Conservation (phyloP, 768 basidiomycete species). For the Amanita pseudoporphyria region DNA sequence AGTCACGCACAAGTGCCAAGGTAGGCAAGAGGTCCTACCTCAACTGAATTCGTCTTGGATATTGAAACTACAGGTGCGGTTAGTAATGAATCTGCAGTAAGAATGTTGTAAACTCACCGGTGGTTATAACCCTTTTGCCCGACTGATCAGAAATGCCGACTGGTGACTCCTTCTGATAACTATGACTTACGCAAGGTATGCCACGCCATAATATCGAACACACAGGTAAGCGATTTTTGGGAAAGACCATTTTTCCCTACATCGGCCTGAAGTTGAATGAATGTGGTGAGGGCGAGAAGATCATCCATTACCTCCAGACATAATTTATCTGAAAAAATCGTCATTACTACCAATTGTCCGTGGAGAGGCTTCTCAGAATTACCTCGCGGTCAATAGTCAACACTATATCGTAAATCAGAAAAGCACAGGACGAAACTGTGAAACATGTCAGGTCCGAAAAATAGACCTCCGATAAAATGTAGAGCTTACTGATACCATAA, state of each 20-base stretch:
- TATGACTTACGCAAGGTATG: constrained; percentile 1
- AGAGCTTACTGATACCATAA: neutral
- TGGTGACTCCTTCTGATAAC: no score
- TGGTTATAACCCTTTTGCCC: neutral
- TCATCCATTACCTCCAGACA: neutral
- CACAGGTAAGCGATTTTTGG: constrained; percentile 1
- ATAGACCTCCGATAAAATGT: neutral
- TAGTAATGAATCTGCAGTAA: neutral
- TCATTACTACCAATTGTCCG: neutral
- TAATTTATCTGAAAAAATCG: neutral
- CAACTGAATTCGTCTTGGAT: neutral
- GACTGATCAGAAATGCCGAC: neutral
- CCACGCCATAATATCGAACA: neutral
- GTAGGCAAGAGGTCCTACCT: neutral
- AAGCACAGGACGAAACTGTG: neutral
- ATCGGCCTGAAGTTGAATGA: neutral
- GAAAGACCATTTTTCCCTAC: neutral
- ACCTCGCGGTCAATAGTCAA: neutral
- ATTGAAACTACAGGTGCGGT: neutral
- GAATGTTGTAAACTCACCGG: neutral
- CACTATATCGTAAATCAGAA: neutral
- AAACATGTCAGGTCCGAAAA: no score
- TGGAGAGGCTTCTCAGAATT: neutral
- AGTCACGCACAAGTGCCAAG: no score
- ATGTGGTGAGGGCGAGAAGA: neutral